These are phyloP conservation scores for Cryptosporidium canis DNA, from an alignment of 169 alveolate species.

Conservation along the genomic window DNA sequence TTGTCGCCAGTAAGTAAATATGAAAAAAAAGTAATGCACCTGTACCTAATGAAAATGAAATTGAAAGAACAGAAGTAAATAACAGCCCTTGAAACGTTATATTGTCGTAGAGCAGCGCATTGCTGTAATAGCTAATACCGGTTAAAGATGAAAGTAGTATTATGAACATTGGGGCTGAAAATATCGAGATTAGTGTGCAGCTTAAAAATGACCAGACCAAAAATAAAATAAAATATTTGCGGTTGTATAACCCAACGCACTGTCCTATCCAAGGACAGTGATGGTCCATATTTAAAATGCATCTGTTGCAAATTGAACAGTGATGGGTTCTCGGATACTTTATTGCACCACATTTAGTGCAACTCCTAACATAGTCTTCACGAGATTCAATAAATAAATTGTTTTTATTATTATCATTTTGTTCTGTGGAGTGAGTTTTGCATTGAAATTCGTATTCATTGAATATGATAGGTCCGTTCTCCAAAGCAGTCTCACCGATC, in stretches of 20 bases:
- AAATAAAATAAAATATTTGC: constrained; percentile 83
- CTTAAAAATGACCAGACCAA: constrained; percentile 74
- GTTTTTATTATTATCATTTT: background rate
- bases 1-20: constrained; percentile 28
- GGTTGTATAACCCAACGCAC: constrained; percentile 90
- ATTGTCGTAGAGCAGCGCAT: constrained; percentile 6
- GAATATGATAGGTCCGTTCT: background rate
- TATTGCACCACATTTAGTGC: constrained; percentile 44
- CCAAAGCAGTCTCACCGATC: background rate
- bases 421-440: background rate
- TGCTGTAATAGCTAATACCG: background rate
- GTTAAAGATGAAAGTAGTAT: background rate
- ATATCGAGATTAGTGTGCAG: constrained; percentile 24
- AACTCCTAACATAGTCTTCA: background rate
- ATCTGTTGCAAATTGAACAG: constrained; percentile 87
- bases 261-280: constrained; percentile 91
- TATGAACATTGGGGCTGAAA: constrained; percentile 37
- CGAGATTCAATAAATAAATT: background rate
- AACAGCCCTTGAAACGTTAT: constrained; percentile 34
- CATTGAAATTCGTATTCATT: background rate
- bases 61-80: constrained; percentile 34
- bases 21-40: constrained; percentile 56
- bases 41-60: constrained; percentile 59
- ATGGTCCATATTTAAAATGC: constrained; percentile 90
- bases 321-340: constrained; percentile 88